A percentile compares a stretch with the other conserved stretches of the same genome.
Evolutionary conservation across 192 early-diverging fungal species (phyloP).

Genomic region (Nowakowskiella sp.): DNA sequence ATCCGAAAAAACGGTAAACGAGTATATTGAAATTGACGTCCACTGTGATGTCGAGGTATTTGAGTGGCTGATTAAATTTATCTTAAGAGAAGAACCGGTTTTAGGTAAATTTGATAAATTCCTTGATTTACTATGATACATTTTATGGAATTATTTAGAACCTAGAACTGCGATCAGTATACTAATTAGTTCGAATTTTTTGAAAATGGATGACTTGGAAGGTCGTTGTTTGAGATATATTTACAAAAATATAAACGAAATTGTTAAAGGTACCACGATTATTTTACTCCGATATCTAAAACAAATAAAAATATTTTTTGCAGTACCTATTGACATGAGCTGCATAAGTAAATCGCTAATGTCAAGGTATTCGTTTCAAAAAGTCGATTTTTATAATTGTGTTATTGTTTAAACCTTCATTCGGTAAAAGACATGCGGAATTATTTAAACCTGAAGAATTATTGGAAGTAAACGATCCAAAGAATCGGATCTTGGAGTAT

Average conservation of each 20-base stretch:
- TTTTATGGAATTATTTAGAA: conserved; percentile 23
- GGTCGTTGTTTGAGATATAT: conserved; percentile 34
- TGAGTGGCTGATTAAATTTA: conserved; percentile 46
- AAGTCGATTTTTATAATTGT: not conserved
- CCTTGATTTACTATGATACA: too few relatives aligned
- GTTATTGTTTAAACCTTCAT: not conserved
- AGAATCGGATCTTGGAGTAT: conserved; percentile 34
- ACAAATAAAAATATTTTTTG: too few relatives aligned
- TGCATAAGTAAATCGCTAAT: conserved; percentile 31
- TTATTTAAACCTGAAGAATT: conserved; percentile 30
- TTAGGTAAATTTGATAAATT: conserved; percentile 26
- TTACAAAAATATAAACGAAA: conserved; percentile 38
- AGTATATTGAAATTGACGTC: conserved; percentile 42
- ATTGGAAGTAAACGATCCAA: conserved; percentile 22
- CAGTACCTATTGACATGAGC: conserved; percentile 39
- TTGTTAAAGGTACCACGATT: conserved; percentile 30
- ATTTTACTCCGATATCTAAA: not conserved
- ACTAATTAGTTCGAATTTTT: conserved; percentile 44
- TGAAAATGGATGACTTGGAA: conserved; percentile 41
- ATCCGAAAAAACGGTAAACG: conserved; percentile 14
- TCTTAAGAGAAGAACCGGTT: conserved; percentile 23
- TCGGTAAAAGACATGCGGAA: conserved; percentile 18
- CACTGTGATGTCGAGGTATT: conserved; percentile 53
- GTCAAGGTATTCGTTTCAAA: conserved; percentile 17
- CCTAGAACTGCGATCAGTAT: conserved; percentile 38